A percentile compares a stretch with the other conserved stretches of the same genome.
Evolutionary conservation across 2,329 filamentous ascomycete genomes (phyloP).

Genomic region (Aspergillus niger): DNA sequence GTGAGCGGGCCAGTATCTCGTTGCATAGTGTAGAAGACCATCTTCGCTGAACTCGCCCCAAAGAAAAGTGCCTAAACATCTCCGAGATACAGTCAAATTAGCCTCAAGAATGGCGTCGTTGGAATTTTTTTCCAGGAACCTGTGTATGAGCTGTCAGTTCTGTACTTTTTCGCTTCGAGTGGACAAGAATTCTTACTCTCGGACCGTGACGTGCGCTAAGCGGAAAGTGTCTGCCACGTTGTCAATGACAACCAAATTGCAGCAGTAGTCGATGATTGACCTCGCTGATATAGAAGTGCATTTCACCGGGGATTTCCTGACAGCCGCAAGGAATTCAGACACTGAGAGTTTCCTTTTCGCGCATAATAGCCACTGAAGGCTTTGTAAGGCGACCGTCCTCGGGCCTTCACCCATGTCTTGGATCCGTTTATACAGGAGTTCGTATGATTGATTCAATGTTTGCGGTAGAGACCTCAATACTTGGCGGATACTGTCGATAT

Average conservation of each 20-base stretch:
- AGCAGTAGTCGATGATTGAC: neutral
- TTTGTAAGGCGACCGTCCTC: neutral
- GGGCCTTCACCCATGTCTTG: neutral
- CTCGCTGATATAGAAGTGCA: neutral
- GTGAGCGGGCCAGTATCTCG: neutral
- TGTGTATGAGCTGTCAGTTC: neutral
- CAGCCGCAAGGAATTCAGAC: neutral
- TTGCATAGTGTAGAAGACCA: neutral
- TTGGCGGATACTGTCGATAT: neutral
- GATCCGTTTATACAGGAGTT: neutral
- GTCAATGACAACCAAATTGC: neutral
- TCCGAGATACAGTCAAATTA: neutral
- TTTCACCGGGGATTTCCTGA: neutral
- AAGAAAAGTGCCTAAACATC: neutral
- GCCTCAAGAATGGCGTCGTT: neutral
- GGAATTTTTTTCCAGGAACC: neutral
- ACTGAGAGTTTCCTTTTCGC: neutral
- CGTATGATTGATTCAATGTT: neutral
- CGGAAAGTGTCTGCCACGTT: neutral
- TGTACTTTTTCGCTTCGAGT: neutral
- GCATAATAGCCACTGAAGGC: neutral
- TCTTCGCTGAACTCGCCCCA: neutral
- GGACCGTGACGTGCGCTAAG: neutral
- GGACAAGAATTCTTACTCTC: neutral
- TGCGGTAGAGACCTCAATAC: neutral